These are phyloP conservation scores for Paracorniculantispora psalliotae DNA, from an alignment of 2,329 filamentous ascomycete species.

Conservation along the genomic window DNA sequence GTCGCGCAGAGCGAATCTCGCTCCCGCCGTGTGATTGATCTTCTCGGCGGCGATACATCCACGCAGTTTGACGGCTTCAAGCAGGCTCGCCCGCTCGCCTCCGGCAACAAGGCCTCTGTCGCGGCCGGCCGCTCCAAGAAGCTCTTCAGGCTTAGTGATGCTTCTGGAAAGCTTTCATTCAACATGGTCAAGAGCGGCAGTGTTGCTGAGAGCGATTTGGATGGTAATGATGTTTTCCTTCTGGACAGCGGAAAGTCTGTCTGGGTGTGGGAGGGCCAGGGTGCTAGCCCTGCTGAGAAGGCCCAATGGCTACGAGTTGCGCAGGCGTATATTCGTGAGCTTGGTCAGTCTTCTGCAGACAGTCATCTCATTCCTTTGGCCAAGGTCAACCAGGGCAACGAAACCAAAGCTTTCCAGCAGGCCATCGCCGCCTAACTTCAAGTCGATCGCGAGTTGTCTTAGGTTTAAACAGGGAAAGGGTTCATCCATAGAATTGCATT, in stretches of 20 bases:
- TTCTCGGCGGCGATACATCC: slow-evolving; percentile 46
- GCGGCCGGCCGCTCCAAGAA: slow-evolving; percentile 28
- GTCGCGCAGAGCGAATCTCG: slow-evolving; percentile 56
- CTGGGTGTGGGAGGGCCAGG: slow-evolving; percentile 62
- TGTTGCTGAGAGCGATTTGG: slow-evolving; percentile 45
- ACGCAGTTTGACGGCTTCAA: slow-evolving; percentile 36
- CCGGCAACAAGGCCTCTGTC: slow-evolving; percentile 19
- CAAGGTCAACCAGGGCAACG: slow-evolving; percentile 52
- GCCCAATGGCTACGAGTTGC: slow-evolving; percentile 55
- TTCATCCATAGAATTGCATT: slow-evolving; percentile 13
- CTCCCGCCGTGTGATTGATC: slow-evolving; percentile 48
- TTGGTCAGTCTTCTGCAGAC: slow-evolving; percentile 28
- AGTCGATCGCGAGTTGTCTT: background rate
- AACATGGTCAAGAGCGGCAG: slow-evolving; percentile 52
- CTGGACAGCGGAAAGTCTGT: slow-evolving; percentile 52
- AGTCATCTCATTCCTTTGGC: slow-evolving; percentile 47
- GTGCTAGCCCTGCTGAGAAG: slow-evolving; percentile 54
- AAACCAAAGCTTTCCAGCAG: slow-evolving; percentile 48
- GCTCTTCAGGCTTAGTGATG: slow-evolving; percentile 60
- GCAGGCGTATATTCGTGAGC: slow-evolving; percentile 48
- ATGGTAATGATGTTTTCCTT: slow-evolving; percentile 58
- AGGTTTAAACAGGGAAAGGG: background rate
- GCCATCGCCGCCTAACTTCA: slow-evolving; percentile 33
- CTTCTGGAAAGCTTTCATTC: slow-evolving; percentile 52
- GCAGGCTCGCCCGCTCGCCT: slow-evolving; percentile 36